A percentile compares a stretch with the other conserved stretches of the same genome.
Evolutionary conservation across 345 rosid genomes (phyloP).

Genomic region (Boechera stricta): DNA sequence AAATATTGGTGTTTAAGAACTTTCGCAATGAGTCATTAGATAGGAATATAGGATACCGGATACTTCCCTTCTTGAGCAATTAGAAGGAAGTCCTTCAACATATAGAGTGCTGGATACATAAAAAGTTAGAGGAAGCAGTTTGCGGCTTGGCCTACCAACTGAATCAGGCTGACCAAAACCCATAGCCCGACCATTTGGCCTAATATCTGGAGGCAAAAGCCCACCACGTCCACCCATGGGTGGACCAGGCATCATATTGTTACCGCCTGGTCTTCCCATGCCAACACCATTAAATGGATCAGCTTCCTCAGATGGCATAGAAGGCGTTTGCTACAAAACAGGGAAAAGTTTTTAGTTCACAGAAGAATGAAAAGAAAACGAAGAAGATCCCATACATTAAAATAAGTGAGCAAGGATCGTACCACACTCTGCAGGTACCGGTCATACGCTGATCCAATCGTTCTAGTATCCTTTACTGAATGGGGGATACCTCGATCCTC

Average conservation of each 20-base stretch:
- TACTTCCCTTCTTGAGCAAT: slow-evolving; percentile 77
- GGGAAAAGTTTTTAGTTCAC: slow-evolving; percentile 31
- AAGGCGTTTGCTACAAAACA: slow-evolving; percentile 68
- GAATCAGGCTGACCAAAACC: slow-evolving; percentile 52
- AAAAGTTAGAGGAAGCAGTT: slow-evolving; percentile 60
- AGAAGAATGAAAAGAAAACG: slow-evolving; percentile 12
- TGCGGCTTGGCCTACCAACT: slow-evolving; percentile 52
- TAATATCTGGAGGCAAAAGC: slow-evolving; percentile 50
- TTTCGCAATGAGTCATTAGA: slow-evolving; percentile 9
- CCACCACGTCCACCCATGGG: slow-evolving; percentile 52
- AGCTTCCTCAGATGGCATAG: slow-evolving; percentile 65
- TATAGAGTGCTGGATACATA: slow-evolving; percentile 82
- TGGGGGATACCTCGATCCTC: slow-evolving; percentile 58
- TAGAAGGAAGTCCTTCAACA: slow-evolving; percentile 86
- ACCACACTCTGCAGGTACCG: slow-evolving; percentile 71
- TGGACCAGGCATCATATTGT: slow-evolving; percentile 49
- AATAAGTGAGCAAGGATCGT: slow-evolving; percentile 14
- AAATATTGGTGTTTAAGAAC: neutral
- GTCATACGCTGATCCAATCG: slow-evolving; percentile 82
- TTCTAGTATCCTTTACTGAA: slow-evolving; percentile 70
- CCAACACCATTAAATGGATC: slow-evolving; percentile 52
- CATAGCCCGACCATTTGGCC: slow-evolving; percentile 55
- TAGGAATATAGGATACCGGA: slow-evolving; percentile 92
- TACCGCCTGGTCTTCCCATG: slow-evolving; percentile 50
- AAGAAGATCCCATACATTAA: neutral